Evolutionary conservation across 495 filamentous ascomycete species (phyloP), one percentile per base, ranked within the genome.

Genomic region (Penicillium angulare): DNA sequence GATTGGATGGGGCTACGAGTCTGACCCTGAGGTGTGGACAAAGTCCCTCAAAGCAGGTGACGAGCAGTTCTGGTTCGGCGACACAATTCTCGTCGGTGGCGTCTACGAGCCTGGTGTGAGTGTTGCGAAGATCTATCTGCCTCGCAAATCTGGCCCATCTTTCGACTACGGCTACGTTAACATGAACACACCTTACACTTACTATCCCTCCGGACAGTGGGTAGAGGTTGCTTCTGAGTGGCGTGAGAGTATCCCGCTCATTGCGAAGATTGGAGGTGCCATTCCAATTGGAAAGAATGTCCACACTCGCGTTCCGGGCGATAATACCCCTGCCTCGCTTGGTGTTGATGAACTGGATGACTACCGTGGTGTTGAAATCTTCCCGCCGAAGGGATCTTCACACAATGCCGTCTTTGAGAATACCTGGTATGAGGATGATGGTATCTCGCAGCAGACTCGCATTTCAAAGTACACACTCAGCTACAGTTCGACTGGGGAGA

Each of bases 41-140:
- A 72, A 75, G 47, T 42, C 75, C 4, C 67, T 81, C 43, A 75
- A 73, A 49, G 67, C 71, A 3, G 82, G 83, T 12, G 85, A 87
- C 31, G 77, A 78, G 22, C 83, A 88, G 56, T 88, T 83, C 69
- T 88, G 85, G 85, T 78, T 88, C 48, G 84, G 85, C 10, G 80
- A 86, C 55, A 73, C 74, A n/a, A 64, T 88, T 5, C 71, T 88
- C 3, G 73, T 88, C 18, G 81, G 80, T 5, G 83, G 85, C 15
- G 82, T 88, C 6, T 86, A 85, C 60, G 73, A 84, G 57, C 68
- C 81, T 1, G 82, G 79, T 8, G 64, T 73, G 16, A 72, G 57
- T 20, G 69, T 56, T 20, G 79, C 78, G 3, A 73, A 72, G 16
- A 63, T 88, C 17, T 88, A 88, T 49, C 77, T 88, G 0, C 85